phyloP scores from a whole-genome alignment of 306 rosid species.

The Medicago truncatula region DNA sequence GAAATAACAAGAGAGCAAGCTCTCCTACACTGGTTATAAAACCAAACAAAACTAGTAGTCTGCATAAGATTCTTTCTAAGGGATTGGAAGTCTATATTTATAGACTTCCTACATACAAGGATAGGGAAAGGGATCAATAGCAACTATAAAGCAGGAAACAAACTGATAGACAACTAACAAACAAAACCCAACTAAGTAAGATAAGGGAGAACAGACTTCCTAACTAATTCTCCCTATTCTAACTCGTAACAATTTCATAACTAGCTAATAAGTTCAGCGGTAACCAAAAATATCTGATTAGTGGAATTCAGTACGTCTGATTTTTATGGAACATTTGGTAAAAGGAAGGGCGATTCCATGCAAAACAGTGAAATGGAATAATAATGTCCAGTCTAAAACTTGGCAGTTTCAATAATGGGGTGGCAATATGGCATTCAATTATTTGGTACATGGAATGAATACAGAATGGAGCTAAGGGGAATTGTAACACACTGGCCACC shows the following conservation, averaged over 20 bases:
- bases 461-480: background rate
- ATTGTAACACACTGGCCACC: too few species aligned
- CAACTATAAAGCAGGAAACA: background rate
- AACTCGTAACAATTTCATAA: background rate
- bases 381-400: background rate
- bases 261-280: conserved; percentile 30
- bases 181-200: too few species aligned
- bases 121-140: background rate
- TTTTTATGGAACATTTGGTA: conserved; percentile 3
- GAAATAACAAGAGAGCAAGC: background rate
- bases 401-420: conserved; percentile 5
- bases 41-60: background rate
- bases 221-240: too few species aligned
- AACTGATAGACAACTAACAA: background rate
- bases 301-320: conserved; percentile 15
- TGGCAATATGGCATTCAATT: conserved; percentile 5
- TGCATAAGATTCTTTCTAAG: background rate
- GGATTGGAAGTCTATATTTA: background rate
- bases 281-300: conserved; percentile 24
- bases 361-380: background rate
- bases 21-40: background rate
- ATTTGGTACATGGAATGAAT: conserved; percentile 15
- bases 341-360: background rate
- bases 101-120: background rate
- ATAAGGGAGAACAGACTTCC: too few species aligned